Conservation (phyloP, 495 filamentous ascomycete species). For the Eremomyces bilateralis region DNA sequence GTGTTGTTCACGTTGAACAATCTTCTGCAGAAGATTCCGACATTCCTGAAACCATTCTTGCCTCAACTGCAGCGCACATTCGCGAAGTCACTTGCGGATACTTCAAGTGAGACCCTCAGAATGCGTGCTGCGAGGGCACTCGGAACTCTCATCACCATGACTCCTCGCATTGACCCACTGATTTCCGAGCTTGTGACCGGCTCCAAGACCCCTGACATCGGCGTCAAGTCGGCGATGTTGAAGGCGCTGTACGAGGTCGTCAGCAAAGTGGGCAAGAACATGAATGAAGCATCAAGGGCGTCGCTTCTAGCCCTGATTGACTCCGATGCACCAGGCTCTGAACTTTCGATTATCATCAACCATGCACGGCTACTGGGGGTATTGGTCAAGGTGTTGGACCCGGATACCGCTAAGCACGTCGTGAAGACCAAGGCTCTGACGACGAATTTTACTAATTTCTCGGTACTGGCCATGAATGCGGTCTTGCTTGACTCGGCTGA, state of each 20-base stretch:
- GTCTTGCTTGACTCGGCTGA: constrained; percentile 59
- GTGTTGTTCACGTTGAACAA: constrained; percentile 90
- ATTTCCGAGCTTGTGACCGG: constrained; percentile 80
- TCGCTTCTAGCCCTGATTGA: constrained; percentile 75
- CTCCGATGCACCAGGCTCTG: constrained; percentile 50
- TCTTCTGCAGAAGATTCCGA: constrained; percentile 86
- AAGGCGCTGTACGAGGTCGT: constrained; percentile 93
- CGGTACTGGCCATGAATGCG: constrained; percentile 71
- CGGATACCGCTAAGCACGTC: constrained; percentile 38
- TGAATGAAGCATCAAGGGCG: constrained; percentile 71
- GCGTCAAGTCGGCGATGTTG: constrained; percentile 90
- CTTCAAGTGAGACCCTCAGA: constrained; percentile 71
- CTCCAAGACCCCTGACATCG: constrained; percentile 69
- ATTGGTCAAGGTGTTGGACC: constrained; percentile 59
- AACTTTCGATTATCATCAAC: constrained; percentile 61
- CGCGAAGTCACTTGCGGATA: constrained; percentile 82
- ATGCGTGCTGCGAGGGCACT: constrained; percentile 85
- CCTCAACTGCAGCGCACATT: constrained; percentile 94
- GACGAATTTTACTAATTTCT: constrained; percentile 38
- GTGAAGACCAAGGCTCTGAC: constrained; percentile 67
- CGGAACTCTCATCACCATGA: constrained; percentile 88
- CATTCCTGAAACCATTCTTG: constrained; percentile 86
- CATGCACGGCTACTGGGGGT: constrained; percentile 76
- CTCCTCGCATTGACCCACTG: constrained; percentile 83
- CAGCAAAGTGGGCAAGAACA: constrained; percentile 79